Evolutionary conservation across 345 rosid species (phyloP), one percentile per base, ranked within the genome.

Genomic region (Rhodamnia argentea): DNA sequence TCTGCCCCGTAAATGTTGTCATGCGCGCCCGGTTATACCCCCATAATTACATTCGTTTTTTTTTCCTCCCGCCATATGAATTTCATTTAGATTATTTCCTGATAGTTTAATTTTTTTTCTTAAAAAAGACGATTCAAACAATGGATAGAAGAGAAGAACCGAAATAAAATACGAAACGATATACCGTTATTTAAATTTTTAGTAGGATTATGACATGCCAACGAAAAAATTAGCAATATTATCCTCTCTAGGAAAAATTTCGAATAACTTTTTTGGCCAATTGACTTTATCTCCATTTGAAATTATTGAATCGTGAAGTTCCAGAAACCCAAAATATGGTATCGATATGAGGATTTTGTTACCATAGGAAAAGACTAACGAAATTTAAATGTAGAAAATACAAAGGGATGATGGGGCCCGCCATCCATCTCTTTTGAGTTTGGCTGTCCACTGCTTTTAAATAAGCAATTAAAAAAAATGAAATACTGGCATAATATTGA

Each of bases 101-200:
- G 26, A 2, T 0, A 0, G 4, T 22, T 37, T 56, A 23, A 32
- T 16, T 2, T 37, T 2, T 37, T 4, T 16, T 70, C 6, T 29
- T 16, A 0, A 24, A 57, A 12, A 20, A 55, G 1, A 6, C 0
- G 4, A 22, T 55, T 20, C 58, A 3, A 50, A 11, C 13, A 4
- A 50, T 4, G 52, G 6, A 6, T 4, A 1, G 2, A 29, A 3
- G 2, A 0, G 10, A 29, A 29, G 42, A 7, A 2, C 16, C 2
- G 13, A 16, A 2, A 16, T 15, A 53, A 0, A 3, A 53, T 5
- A 53, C 0, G 56, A 53, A 53, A 53, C 1, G 6, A 53, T 53
- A 16, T 6, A 8, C 3, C 1, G 22, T 15, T 53, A 16, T 16
- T 53, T 6, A 53, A 53, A 16, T 16, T 53, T 53, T 53, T 53